Conservation (phyloP, 495 filamentous ascomycete genomes). For the Beverwykella pulmonaria region DNA sequence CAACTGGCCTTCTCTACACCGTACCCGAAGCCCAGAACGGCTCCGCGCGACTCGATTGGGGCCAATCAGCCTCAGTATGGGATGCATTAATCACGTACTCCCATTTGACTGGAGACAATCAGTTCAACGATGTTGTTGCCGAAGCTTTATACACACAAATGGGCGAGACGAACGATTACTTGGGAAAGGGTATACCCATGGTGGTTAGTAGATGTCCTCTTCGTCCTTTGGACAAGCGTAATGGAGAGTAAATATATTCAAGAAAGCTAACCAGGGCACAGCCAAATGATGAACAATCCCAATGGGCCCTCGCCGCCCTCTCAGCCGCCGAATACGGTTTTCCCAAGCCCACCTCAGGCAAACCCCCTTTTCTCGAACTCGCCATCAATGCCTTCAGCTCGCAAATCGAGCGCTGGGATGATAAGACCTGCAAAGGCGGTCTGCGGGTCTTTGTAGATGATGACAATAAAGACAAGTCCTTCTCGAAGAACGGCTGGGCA, state of each 20-base stretch:
- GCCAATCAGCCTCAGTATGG: constrained; percentile 79
- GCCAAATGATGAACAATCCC: constrained; percentile 41
- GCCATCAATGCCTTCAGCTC: constrained; percentile 40
- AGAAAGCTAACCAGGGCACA: constrained; percentile 66
- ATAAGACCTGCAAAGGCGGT: constrained; percentile 66
- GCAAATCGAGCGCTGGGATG: constrained; percentile 65
- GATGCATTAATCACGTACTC: constrained; percentile 79
- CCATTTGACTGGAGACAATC: constrained; percentile 73
- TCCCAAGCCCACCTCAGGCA: constrained; percentile 16
- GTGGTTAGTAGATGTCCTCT: background rate
- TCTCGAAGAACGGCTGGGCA: constrained; percentile 63
- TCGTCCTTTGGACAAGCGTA: background rate
- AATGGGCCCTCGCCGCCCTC: constrained; percentile 42
- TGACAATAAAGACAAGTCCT: constrained; percentile 74
- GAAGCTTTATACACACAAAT: constrained; percentile 73
- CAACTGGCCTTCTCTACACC: background rate
- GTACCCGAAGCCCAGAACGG: background rate
- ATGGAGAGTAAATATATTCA: constrained; percentile 58
- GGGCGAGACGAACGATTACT: constrained; percentile 64
- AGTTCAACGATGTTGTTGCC: constrained; percentile 68
- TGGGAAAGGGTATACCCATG: background rate
- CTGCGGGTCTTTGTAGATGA: constrained; percentile 72
- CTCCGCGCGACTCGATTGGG: constrained; percentile 55
- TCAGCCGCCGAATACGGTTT: constrained; percentile 40
- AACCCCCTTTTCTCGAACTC: constrained; percentile 32